Evolutionary conservation across 108 stramenopile species (phyloP), one percentile per base, ranked within the genome.

Genomic region (Skeletonema grethae): DNA sequence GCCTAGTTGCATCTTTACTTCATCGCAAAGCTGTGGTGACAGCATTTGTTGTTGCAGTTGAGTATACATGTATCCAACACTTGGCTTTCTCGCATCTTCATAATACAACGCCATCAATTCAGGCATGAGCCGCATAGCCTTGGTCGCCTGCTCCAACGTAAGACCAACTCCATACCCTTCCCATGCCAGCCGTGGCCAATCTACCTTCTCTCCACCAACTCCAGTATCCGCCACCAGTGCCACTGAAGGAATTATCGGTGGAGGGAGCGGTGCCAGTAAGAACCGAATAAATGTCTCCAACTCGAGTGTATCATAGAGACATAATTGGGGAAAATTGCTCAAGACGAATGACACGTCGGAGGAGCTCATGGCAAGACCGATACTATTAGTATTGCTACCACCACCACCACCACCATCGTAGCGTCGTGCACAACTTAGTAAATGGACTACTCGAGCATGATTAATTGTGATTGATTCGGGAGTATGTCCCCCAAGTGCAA

Each of bases 121-220:
- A 6, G 79, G 81, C 67, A 87, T 77, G n/a, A 82, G 46, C 15
- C 70, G 50, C 2, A 87, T 35, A 2, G 84, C 78, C 32, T 57
- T 18, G 10, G 61, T 61, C 25, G 82, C 68, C 48, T 87, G 86
- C 8, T 41, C 36, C 13, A 70, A 30, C 3, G 86, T 72, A n/a
- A 85, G 71, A 18, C 82, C 84, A 0, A 74, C 82, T 16, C 86
- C 86, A 63, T 80, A 83, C 13, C 86, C 86, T 20, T 80, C 65
- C 6, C 32, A 39, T 38, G 41, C 45, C 22, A 81, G 11, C 15
- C 61, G 18, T 36, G 76, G 64, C 84, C 74, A 80, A 59, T 80
- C 79, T 22, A 80, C 75, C 34, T 64, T 72, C 34, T 16, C 58
- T 12, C 57, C 56, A 25, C 39, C 74, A 29, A 57, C 53, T 7